Base-by-base conservation (phyloP, 2,329 filamentous ascomycete species). In the Decorospora gaudefroyi region DNA sequence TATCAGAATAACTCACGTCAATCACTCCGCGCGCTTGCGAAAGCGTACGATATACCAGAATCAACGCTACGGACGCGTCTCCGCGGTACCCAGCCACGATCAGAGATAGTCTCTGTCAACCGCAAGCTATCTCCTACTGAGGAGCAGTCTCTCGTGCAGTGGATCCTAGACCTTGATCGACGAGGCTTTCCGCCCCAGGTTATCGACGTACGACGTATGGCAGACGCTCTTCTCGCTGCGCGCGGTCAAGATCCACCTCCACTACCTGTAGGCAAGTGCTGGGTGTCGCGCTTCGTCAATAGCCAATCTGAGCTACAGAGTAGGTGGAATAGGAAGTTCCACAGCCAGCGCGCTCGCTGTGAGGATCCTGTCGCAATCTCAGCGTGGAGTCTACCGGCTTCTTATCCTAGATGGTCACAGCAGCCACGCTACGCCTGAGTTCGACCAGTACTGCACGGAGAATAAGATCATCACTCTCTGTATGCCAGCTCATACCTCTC, bases 361-460 rank as follows among this genome's bases (percentile, higher is more conserved):
- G n/a, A n/a, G n/a, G n/a, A n/a, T n/a, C n/a, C n/a, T n/a, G n/a
- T 33, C 13, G 17, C 4, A 4, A 51, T 51, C 17, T 11, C 16
- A 12, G 35, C 28, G n/a, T 51, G 25, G 39, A 48, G 41, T 17
- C 44, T 67, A 68, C 58, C 47, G 57, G 18, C 55, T 74, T 3
- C 54, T 75, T 6, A 60, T 75, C 38, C 48, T 74, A 18, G 64
- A 74, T 56, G 54, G 68, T 28, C 52, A 74, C 59, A 44, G 51
- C 42, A 72, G 63, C 46, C 53, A 74, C 55, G 21, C 67, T 25
- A 67, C 55, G 4, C 46, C 51, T 16, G 46, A 67, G 46, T 74
- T 75, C 46, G 39, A 72, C 27, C 21, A 63, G 21, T 68, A 62
- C n/a, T n/a, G n/a, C n/a, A n/a, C n/a, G n/a, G n/a, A n/a, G n/a